Percentiles rank a stretch among this genome's conserved stretches.
These are phyloP conservation scores for Torulaspora quercuum DNA, from an alignment of 805 yeast species.

Conservation along the genomic window DNA sequence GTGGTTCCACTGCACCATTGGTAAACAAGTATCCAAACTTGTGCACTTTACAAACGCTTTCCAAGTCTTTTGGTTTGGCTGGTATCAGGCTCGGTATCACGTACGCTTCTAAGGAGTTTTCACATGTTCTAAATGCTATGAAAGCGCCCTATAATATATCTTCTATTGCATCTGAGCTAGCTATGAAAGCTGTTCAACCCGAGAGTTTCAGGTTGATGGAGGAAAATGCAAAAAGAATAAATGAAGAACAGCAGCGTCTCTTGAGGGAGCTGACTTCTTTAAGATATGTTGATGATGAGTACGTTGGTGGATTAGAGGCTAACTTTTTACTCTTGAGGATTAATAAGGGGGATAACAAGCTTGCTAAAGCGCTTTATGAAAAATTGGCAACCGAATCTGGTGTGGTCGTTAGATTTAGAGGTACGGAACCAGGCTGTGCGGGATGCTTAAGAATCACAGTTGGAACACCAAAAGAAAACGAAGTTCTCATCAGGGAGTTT, in stretches of 20 bases:
- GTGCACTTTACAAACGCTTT: constrained; percentile 85
- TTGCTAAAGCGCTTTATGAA: constrained; percentile 65
- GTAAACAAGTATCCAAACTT: constrained; percentile 80
- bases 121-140: constrained; percentile 75
- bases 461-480: constrained; percentile 79
- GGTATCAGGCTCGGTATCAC: constrained; percentile 89
- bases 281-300: constrained; percentile 58
- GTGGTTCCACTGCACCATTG: constrained; percentile 68
- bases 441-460: constrained; percentile 87
- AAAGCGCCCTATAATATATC: constrained; percentile 96
- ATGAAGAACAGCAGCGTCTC: constrained; percentile 53
- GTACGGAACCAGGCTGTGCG: constrained; percentile 80
- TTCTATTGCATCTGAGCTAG: constrained; percentile 70
- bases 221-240: constrained; percentile 47
- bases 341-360: constrained; percentile 70
- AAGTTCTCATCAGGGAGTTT: constrained; percentile 50
- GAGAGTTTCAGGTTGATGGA: constrained; percentile 61
- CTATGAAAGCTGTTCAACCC: constrained; percentile 62
- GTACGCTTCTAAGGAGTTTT: constrained; percentile 56
- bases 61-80: constrained; percentile 94
- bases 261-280: constrained; percentile 52
- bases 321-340: constrained; percentile 79
- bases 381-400: constrained; percentile 65
- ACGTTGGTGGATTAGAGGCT: constrained; percentile 81
- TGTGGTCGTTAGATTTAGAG: constrained; percentile 89